Conservation (phyloP, 805 yeast genomes). For the Schizosaccharomyces cryophilus region DNA sequence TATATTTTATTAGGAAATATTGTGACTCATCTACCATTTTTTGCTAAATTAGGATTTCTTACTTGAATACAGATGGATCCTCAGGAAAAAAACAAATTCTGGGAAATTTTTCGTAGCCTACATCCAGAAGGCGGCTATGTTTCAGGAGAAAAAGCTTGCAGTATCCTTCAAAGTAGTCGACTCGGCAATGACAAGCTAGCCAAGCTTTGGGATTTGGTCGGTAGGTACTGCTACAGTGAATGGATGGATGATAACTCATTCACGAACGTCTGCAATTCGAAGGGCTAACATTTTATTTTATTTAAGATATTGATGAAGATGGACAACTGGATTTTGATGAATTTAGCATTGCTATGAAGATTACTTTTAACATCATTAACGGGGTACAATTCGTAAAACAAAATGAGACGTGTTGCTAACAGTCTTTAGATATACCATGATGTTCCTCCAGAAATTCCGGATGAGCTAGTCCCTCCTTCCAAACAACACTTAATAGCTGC, state of each 20-base stretch:
- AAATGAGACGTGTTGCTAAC: too few species aligned
- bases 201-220: slow-evolving; percentile 64
- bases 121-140: slow-evolving; percentile 59
- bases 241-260: too few species aligned
- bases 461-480: slow-evolving; percentile 78
- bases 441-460: slow-evolving; percentile 56
- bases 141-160: slow-evolving; percentile 61
- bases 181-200: slow-evolving; percentile 55
- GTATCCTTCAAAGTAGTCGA: slow-evolving; percentile 73
- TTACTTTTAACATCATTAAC: slow-evolving; percentile 75
- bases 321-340: slow-evolving; percentile 88
- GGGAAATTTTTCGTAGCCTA: slow-evolving; percentile 89
- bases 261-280: not conserved
- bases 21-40: too few species aligned
- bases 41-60: too few species aligned
- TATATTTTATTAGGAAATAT: too few species aligned
- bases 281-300: not conserved
- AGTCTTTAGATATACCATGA: slow-evolving; percentile 6
- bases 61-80: not conserved
- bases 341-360: slow-evolving; percentile 89
- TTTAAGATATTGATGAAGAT: slow-evolving; percentile 63
- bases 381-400: slow-evolving; percentile 20
- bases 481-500: slow-evolving; percentile 73
- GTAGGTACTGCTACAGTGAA: slow-evolving; percentile 3
- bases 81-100: slow-evolving; percentile 70